Base-by-base conservation (phyloP, 2,329 filamentous ascomycete genomes). In the Podosphaera xanthii region DNA sequence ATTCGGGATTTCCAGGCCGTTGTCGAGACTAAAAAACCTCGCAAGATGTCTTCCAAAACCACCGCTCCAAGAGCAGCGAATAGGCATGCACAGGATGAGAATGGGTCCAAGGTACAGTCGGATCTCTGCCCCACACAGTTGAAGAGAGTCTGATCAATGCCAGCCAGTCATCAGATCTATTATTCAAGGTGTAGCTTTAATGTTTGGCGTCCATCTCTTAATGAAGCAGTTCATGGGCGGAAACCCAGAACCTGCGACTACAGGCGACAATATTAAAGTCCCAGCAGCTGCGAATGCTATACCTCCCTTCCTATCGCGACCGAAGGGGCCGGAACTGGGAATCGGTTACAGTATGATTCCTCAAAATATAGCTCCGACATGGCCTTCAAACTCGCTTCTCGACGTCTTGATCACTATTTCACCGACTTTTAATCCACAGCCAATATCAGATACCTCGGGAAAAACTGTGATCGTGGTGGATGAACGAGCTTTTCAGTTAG, bases 401-500 rank as follows among this genome's bases (percentile, higher is more conserved):
- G 92, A 98, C 71, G 81, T 98, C 65, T 76, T 80, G 64, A 79
- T 98, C 68, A 92, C 91, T 65, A 79, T 97, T 59, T 91, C 89
- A 55, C 79, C 86, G 10, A 85, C 84, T 8, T 77, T 85, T 63
- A 77, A 79, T 40, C 79, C 87, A 61, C 80, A 80, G 12, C 77
- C 84, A 31, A 75, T 95, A 64, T 78, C 79, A 62, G 75, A 79
- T 56, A 76, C 82, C 48, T 76, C 84, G 1, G 72, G 78, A 55
- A 82, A 87, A 59, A 81, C 80, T 58, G 40, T 44, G 4, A 73
- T 92, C 35, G 83, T 96, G 36, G 73, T 94, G 53, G 75, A 86
- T 60, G 90, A 97, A 75, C 86, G 82, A 70, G 77, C 78, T 62
- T 97, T 95, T 71, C 80, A 78, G 57, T 75, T 91, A 59, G 86